Evolutionary conservation across 768 basidiomycete genomes (phyloP), one percentile per base, ranked within the genome.

Genomic region (Boletus bicolor): DNA sequence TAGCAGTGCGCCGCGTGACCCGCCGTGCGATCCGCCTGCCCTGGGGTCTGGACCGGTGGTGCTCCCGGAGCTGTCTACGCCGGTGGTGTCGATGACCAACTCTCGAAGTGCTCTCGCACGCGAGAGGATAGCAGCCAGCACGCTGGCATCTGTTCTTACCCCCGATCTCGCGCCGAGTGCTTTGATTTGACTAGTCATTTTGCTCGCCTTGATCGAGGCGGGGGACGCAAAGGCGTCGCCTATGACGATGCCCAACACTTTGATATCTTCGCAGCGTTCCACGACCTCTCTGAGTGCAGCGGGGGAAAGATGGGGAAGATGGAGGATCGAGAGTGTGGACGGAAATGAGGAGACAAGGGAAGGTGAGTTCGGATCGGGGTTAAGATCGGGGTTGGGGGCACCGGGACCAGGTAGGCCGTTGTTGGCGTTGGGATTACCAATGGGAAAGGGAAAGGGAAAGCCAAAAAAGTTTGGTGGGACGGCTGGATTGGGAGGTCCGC

Each of bases 311-410:
- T 60, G 55, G n/a, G 66, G 68, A 24, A 68, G 58, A 47, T 61
- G 58, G 14, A 68, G 62, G 4, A 44, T 41, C 3, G 56, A 56
- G 77, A 78, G 15, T 69, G 81, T 46, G 61, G 53, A 42, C 76
- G 67, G 17, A 58, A 69, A 7, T 68, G 73, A 37, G 66, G 67
- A 10, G 69, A 74, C 2, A 59, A 65, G 63, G 58, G 71, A 41
- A 76, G 62, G 57, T 5, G 14, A 19, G 44, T n/a, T 47, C 0
- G 36, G 45, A 12, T 58, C 58, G 69, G 66, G 11, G 62, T 53
- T 24, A 69, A 62, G 11, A 14, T 52, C 51, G 2, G 37, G 53
- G n/a, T 39, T 26, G 3, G 45, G 53, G 15, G 34, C 51, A 15
- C 36, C 61, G 9, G 15, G 32, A 10, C 41, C 51, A 12, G 53